A percentile compares a stretch with the other conserved stretches of the same genome.
Conservation (phyloP, 2,329 filamentous ascomycete genomes). For the Orbilia quercus region DNA sequence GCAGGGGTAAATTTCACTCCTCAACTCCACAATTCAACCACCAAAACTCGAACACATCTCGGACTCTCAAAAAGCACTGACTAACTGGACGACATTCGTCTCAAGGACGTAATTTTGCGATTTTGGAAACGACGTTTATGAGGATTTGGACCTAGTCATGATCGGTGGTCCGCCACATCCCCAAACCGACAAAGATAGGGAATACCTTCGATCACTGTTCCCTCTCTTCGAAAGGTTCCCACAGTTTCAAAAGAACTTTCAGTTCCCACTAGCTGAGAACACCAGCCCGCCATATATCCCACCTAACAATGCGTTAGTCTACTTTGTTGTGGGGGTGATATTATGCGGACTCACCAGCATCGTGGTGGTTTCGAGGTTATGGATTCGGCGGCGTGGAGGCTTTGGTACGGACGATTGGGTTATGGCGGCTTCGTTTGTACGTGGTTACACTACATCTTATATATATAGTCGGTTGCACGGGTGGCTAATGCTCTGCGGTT, state of each 20-base stretch:
- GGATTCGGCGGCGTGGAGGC: conserved; percentile 14
- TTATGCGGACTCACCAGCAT: conserved; percentile 13
- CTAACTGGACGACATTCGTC: not conserved
- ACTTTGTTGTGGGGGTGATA: conserved; percentile 17
- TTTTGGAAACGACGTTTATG: not conserved
- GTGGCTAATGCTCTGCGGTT: not conserved
- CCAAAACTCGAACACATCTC: not conserved
- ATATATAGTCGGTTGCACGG: too few species aligned
- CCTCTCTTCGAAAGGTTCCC: conserved; percentile 16
- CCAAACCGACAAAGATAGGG: conserved; percentile 39
- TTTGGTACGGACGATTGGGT: conserved; percentile 41
- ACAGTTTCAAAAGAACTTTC: conserved; percentile 12
- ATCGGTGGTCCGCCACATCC: conserved; percentile 10
- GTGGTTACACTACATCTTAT: not conserved
- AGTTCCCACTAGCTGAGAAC: conserved; percentile 21
- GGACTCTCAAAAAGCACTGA: not conserved
- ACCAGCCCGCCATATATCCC: conserved; percentile 17
- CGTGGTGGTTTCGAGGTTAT: conserved; percentile 21
- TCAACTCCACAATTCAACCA: not conserved
- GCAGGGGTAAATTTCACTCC: too few species aligned
- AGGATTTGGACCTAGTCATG: not conserved
- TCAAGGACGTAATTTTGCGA: too few species aligned
- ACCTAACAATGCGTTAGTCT: conserved; percentile 22
- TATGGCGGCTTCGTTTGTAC: conserved; percentile 36
- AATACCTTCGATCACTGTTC: conserved; percentile 22